Conservation (phyloP, 2,329 filamentous ascomycete genomes). For the Zelopaecilomyces penicillatus region DNA sequence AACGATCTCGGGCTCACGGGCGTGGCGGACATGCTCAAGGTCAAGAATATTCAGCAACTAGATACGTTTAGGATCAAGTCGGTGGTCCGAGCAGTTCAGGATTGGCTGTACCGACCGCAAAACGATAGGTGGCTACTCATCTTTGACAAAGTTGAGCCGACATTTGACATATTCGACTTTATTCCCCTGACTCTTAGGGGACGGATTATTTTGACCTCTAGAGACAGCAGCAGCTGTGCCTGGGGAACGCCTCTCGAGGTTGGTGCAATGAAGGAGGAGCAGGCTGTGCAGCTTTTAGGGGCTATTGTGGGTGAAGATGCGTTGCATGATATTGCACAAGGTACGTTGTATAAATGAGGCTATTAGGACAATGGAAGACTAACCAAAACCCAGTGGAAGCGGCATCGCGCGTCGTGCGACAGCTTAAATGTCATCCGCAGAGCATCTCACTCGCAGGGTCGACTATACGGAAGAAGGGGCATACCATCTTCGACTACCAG, state of each 20-base stretch:
- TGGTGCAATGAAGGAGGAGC: conserved; percentile 12
- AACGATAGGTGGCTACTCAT: conserved; percentile 18
- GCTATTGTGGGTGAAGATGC: conserved; percentile 6
- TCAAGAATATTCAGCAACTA: conserved; percentile 14
- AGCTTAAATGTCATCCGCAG: conserved; percentile 14
- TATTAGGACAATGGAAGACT: neutral
- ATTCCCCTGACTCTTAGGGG: conserved; percentile 17
- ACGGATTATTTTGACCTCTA: conserved; percentile 17
- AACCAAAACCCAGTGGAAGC: conserved; percentile 10
- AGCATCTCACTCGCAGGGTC: conserved; percentile 14
- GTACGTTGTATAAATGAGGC: conserved; percentile 4
- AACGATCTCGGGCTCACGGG: conserved; percentile 17
- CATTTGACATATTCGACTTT: conserved; percentile 18
- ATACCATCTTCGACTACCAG: conserved; percentile 12
- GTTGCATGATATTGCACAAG: conserved; percentile 6
- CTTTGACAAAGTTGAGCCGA: conserved; percentile 16
- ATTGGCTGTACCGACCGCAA: conserved; percentile 18
- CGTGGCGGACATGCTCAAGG: conserved; percentile 17
- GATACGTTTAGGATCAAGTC: conserved; percentile 15
- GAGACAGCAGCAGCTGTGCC: conserved; percentile 13
- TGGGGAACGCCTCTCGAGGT: conserved; percentile 16
- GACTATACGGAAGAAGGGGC: conserved; percentile 14
- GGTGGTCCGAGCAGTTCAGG: conserved; percentile 17
- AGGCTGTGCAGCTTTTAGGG: conserved; percentile 13
- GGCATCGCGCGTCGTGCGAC: conserved; percentile 10